A percentile compares a stretch with the other conserved stretches of the same genome.
Conservation (phyloP, 345 rosid species). For the Gossypium stocksii region DNA sequence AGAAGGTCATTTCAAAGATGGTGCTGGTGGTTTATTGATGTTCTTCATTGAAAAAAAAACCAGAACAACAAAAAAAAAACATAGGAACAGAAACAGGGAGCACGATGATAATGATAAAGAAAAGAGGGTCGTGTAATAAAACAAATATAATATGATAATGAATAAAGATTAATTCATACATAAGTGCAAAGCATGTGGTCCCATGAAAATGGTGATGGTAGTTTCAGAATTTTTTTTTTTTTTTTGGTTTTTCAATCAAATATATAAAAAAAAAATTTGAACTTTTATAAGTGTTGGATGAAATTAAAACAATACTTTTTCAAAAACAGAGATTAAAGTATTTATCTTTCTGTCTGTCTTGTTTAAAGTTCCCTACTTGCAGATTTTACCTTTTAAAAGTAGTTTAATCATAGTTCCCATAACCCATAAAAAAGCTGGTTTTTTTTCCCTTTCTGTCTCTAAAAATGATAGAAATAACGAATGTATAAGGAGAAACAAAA, state of each 20-base stretch:
- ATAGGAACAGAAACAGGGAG: background rate
- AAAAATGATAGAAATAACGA: background rate
- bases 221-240: background rate
- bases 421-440: background rate
- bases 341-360: background rate
- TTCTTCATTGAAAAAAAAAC: slow-evolving; percentile 20
- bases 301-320: background rate
- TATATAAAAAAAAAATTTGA: background rate
- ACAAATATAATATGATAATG: background rate
- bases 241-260: too few relatives aligned
- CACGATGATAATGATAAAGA: slow-evolving; percentile 13
- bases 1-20: slow-evolving; percentile 26
- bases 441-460: too few relatives aligned
- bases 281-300: background rate
- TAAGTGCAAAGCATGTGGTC: slow-evolving; percentile 18
- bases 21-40: slow-evolving; percentile 13
- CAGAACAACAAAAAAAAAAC: background rate
- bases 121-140: background rate
- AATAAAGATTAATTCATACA: background rate
- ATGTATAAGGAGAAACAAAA: background rate
- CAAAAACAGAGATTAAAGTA: background rate
- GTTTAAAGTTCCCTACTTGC: background rate
- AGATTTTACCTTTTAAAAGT: background rate
- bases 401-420: background rate
- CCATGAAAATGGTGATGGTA: background rate